A percentile compares a stretch with the other conserved stretches of the same genome.
Evolutionary conservation across 2,329 filamentous ascomycete genomes (phyloP).

Genomic region (Sclerotinia borealis): DNA sequence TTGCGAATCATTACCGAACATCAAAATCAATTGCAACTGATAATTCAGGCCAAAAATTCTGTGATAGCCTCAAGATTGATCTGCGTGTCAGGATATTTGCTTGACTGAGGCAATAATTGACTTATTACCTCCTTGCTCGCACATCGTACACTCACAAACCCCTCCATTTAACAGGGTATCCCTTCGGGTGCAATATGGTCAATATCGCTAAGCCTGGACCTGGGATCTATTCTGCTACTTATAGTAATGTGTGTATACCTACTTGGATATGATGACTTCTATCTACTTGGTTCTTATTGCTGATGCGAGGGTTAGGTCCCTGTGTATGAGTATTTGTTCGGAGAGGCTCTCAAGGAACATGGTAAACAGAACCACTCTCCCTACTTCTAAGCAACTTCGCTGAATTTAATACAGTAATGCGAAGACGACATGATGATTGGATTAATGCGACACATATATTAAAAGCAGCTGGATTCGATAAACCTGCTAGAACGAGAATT

Average conservation of each 20-base stretch:
- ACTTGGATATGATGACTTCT: neutral
- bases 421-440: constrained; percentile 87
- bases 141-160: neutral
- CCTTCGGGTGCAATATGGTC: constrained; percentile 24
- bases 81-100: neutral
- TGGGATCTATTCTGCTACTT: constrained; percentile 60
- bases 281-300: neutral
- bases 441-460: constrained; percentile 99
- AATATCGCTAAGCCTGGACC: constrained; percentile 29
- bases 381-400: neutral
- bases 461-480: constrained; percentile 95
- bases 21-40: neutral
- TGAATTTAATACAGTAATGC: constrained; percentile 57
- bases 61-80: neutral
- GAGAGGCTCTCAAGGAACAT: constrained; percentile 71
- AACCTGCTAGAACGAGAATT: constrained; percentile 89
- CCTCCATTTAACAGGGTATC: neutral
- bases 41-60: too few species aligned
- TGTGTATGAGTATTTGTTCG: constrained; percentile 89
- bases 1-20: neutral
- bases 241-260: constrained; percentile 54
- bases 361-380: constrained; percentile 32
- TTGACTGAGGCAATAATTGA: neutral
- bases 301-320: constrained; percentile 58
- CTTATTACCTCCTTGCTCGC: neutral